phyloP scores from a whole-genome alignment of 306 rosid genomes.

The Pterocarpus santalinus region DNA sequence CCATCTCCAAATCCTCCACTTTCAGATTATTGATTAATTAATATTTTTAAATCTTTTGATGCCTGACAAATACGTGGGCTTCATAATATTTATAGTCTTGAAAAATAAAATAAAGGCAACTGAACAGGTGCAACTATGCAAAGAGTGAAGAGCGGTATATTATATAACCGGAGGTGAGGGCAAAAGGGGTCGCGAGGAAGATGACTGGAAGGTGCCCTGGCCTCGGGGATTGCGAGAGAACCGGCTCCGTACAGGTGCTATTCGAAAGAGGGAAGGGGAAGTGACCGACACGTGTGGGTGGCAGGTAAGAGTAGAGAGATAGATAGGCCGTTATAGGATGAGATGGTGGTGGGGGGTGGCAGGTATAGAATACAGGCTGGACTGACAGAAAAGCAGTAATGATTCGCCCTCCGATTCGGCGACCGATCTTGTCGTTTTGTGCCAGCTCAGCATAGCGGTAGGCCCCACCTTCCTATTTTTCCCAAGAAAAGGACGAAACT shows the following conservation, averaged over 20 bases:
- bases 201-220: conserved; percentile 46
- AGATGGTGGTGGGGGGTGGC: conserved; percentile 69
- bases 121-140: not conserved
- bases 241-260: conserved; percentile 63
- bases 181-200: conserved; percentile 43
- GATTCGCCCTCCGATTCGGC: conserved; percentile 85
- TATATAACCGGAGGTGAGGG: not conserved
- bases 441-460: conserved; percentile 57
- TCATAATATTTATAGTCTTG: not conserved
- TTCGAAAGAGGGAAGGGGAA: conserved; percentile 8
- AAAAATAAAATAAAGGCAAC: not conserved
- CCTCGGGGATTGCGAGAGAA: conserved; percentile 35
- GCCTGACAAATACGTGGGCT: conserved; percentile 49
- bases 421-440: conserved; percentile 79
- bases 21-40: not conserved
- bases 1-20: conserved; percentile 43
- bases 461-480: conserved; percentile 38
- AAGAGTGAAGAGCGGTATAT: not conserved
- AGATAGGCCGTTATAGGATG: conserved; percentile 67
- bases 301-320: not conserved
- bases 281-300: conserved; percentile 61
- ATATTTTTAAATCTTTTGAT: not conserved
- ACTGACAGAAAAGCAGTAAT: conserved; percentile 74
- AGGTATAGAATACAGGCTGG: conserved; percentile 89
- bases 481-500: conserved; percentile 46